A percentile compares a stretch with the other conserved stretches of the same genome.
These are phyloP conservation scores for Colletotrichum theobromicola DNA, from an alignment of 2,329 filamentous ascomycete genomes.

Conservation along the genomic window DNA sequence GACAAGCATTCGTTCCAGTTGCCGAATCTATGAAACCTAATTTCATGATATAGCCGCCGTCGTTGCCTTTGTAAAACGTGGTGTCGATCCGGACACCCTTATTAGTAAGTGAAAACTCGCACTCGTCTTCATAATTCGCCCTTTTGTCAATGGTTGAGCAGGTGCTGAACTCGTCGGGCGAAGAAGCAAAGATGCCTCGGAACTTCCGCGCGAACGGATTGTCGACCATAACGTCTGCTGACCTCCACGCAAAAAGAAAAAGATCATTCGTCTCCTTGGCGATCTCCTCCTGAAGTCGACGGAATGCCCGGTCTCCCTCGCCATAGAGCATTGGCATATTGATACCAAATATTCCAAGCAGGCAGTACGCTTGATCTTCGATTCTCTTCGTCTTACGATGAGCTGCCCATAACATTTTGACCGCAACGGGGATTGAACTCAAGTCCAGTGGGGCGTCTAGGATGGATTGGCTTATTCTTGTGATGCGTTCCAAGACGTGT, in stretches of 20 bases:
- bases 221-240: too few species aligned
- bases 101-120: background rate
- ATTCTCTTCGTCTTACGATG: conserved; percentile 21
- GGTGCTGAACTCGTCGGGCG: background rate
- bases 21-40: background rate
- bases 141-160: background rate
- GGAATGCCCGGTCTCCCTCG: conserved; percentile 27
- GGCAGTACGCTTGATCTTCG: conserved; percentile 29
- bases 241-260: background rate
- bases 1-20: background rate
- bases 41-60: background rate
- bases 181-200: background rate
- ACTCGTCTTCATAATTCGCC: background rate
- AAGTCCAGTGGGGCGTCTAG: background rate
- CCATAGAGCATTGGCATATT: conserved; percentile 31
- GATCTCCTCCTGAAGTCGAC: conserved; percentile 17
- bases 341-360: conserved; percentile 30
- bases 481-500: too few species aligned
- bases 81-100: background rate
- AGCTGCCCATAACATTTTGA: conserved; percentile 32
- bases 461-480: background rate
- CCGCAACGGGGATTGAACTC: background rate
- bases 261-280: background rate
- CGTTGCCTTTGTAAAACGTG: background rate
- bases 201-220: background rate